Conservation (phyloP, 148 eudicot genomes). For the Persicaria maculosa region DNA sequence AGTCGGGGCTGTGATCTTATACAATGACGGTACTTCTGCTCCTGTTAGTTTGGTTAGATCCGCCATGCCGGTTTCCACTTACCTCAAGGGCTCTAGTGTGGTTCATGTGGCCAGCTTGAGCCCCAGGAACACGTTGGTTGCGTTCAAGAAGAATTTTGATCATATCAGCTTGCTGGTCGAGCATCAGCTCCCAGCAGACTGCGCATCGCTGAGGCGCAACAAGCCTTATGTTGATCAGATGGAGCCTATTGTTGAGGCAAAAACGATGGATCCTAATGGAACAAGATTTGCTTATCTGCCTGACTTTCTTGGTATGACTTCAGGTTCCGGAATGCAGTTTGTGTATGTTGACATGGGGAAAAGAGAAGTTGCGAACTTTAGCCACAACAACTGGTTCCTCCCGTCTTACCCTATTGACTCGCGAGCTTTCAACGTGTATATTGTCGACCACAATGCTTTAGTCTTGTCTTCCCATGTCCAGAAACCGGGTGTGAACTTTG, state of each 20-base stretch:
- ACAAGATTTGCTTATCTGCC: slow-evolving; percentile 41
- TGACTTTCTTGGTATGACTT: slow-evolving; percentile 25
- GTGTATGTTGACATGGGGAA: slow-evolving; percentile 65
- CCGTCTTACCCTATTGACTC: slow-evolving; percentile 44
- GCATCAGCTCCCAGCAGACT: slow-evolving; percentile 47
- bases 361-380: slow-evolving; percentile 45
- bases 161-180: slow-evolving; percentile 31
- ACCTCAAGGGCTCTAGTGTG: slow-evolving; percentile 52
- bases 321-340: slow-evolving; percentile 49
- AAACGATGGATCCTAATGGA: slow-evolving; percentile 7
- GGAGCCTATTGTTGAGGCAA: slow-evolving; percentile 42
- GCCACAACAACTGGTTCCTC: slow-evolving; percentile 38
- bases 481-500: slow-evolving; percentile 67
- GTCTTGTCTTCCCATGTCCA: slow-evolving; percentile 62
- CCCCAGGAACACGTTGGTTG: slow-evolving; percentile 36
- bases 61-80: slow-evolving; percentile 51
- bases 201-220: slow-evolving; percentile 48
- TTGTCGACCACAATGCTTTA: slow-evolving; percentile 60
- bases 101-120: slow-evolving; percentile 46
- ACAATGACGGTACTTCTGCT: slow-evolving; percentile 27
- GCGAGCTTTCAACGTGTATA: slow-evolving; percentile 39
- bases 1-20: slow-evolving; percentile 58
- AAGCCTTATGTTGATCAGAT: slow-evolving; percentile 40
- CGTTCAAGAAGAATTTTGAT: slow-evolving; percentile 46
- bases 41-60: slow-evolving; percentile 50